Evolutionary conservation across 2,329 filamentous ascomycete species (phyloP), one percentile per base, ranked within the genome.

Genomic region (Aspergillus glaucus): DNA sequence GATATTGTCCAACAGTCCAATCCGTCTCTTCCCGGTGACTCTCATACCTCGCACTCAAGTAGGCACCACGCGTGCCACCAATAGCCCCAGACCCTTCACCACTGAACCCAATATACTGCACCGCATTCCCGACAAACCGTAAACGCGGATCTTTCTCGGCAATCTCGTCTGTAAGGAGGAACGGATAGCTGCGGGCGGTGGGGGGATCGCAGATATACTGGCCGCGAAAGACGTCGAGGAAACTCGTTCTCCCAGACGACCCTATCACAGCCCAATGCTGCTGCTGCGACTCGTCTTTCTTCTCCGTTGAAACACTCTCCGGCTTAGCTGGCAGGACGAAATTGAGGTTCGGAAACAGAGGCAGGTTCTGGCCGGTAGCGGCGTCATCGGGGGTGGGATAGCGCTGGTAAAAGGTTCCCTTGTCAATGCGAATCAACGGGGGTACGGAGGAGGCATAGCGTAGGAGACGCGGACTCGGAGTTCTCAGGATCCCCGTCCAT

Each of bases 81-180:
- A 63, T 65, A 71, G 44, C 76, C 71, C 61, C 62, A 5, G 78
- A 77, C 22, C 82, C 78, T 57, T 91, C 87, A 2, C 82, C 83
- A 62, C 89, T 87, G 62, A 97, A 97, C 0, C 93, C 92, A 8
- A 97, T 90, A 74, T 95, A 92, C 58, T 85, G 84, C 50, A 98
- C 86, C 0, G 89, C 89, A 55, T 77, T 77, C 10, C 75, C 75
- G 0, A 86, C 81, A 46, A 75, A 79, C 41, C 80, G 77, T 43
- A 87, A 67, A 19, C 67, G 62, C 47, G 65, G 68, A 53, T 75
- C 75, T 58, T 71, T 77, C 5, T 61, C 51, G 2, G 79, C 72
- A 6, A 88, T 77, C 5, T 78, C 75, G 43, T 80, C 77, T 2
- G 79, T 81, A 12, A 85, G 79, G 2, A 97, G 78, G 63, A 86